These are phyloP conservation scores for Chytriomyces hyalinus DNA, from an alignment of 192 early-diverging fungal species.

Conservation along the genomic window DNA sequence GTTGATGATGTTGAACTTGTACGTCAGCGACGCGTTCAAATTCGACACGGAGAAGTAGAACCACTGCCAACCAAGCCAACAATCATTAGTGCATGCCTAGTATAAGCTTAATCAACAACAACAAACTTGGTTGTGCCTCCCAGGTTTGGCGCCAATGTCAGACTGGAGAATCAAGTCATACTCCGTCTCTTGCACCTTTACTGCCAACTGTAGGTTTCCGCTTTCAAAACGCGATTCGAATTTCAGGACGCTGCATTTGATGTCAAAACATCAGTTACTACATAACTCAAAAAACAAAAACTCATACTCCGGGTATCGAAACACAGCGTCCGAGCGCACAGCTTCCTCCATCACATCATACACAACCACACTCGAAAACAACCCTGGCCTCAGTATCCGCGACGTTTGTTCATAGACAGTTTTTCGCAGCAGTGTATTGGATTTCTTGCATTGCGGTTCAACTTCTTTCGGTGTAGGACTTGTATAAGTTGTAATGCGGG, in stretches of 20 bases:
- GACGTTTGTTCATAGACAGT: conserved; percentile 61
- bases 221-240: conserved; percentile 65
- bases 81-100: conserved; percentile 9
- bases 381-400: conserved; percentile 40
- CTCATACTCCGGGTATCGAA: conserved; percentile 6
- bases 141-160: conserved; percentile 53
- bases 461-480: conserved; percentile 31
- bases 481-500: conserved; percentile 15
- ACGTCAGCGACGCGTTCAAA: conserved; percentile 39
- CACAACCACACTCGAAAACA: conserved; percentile 37
- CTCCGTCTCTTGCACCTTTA: conserved; percentile 50
- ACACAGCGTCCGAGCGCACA: conserved; percentile 10
- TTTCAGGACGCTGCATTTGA: conserved; percentile 35
- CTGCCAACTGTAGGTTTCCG: conserved; percentile 61
- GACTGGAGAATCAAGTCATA: conserved; percentile 60
- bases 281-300: conserved; percentile 10
- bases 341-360: conserved; percentile 58
- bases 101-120: conserved; percentile 21
- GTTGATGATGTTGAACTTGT: conserved; percentile 63
- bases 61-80: conserved; percentile 42
- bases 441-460: conserved; percentile 32
- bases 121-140: conserved; percentile 60
- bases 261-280: background rate
- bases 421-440: conserved; percentile 36
- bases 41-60: conserved; percentile 57